phyloP scores from a whole-genome alignment of 305 asterid genomes.

The Fraxinus angustifolia region DNA sequence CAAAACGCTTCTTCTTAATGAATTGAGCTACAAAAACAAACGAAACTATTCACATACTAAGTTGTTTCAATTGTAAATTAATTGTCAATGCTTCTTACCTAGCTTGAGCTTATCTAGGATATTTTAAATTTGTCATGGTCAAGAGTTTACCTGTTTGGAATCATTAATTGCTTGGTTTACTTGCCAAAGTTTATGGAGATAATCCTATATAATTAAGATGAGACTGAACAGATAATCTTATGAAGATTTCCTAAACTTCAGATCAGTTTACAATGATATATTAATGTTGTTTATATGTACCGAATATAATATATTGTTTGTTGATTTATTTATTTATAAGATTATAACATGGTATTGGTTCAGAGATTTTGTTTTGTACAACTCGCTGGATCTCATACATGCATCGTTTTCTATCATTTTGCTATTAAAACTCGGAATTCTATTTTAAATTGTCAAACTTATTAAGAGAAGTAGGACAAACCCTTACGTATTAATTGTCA shows the following conservation, averaged over 20 bases:
- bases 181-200: background rate
- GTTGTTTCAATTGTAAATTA: too few relatives aligned
- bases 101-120: background rate
- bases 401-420: background rate
- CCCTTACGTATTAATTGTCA: too few relatives aligned
- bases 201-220: background rate
- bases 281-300: background rate
- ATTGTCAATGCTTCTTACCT: background rate
- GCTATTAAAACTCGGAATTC: too few relatives aligned
- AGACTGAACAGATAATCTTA: background rate
- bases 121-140: background rate
- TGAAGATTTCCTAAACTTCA: background rate
- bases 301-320: background rate
- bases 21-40: too few relatives aligned
- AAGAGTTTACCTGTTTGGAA: background rate
- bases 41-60: background rate
- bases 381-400: background rate
- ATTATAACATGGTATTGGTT: background rate
- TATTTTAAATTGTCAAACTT: too few relatives aligned
- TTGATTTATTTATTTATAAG: background rate
- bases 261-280: background rate
- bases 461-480: too few relatives aligned
- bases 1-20: too few relatives aligned
- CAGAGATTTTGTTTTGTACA: background rate
- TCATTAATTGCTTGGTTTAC: background rate